Evolutionary conservation across 2,329 filamentous ascomycete genomes (phyloP), one percentile per base, ranked within the genome.

Genomic region (Colletotrichum tropicale): DNA sequence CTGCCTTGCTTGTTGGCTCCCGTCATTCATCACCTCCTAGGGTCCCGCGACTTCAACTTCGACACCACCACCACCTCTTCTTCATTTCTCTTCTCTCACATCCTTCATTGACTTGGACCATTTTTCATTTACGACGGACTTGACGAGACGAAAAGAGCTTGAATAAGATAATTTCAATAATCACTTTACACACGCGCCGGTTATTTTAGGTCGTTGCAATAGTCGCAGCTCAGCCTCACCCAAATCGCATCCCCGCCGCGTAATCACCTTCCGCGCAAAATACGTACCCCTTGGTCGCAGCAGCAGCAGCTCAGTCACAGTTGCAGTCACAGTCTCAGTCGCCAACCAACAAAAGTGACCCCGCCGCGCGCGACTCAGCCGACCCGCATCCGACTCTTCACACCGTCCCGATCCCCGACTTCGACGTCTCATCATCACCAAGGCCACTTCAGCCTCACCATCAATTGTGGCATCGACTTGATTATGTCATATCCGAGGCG

Each of bases 401-500:
- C 43, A 16, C 70, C 70, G 70, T 43, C 32, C 70, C 70, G 73
- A 64, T 18, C 26, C 66, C 56, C 62, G 62, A 64, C n/a, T 8
- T 34, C 67, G 52, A 70, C 67, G 36, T 34, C 66, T 74, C 58
- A 64, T 66, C 66, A 28, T 28, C 66, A 65, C 16, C 66, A 60
- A 62, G 61, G 12, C 12, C 34, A 12, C 26, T 26, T 43, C 52
- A 38, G 38, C 36, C 32, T 48, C 18, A 34, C 2, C 10, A 52
- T 18, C 64, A 48, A 56, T 5, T n/a, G 58, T 32, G 58, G 16
- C 32, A 18, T 32, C 43, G 21, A 48, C 6, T 18, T 10, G 32
- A 68, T 66, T 52, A 75, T 75, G 73, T 65, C 70, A 73, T 67
- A 24, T 52, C 30, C 55, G 43, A 62, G 30, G 55, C 60, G 38